These are phyloP conservation scores for Xylaria intraflava DNA, from an alignment of 495 filamentous ascomycete genomes.

Conservation along the genomic window DNA sequence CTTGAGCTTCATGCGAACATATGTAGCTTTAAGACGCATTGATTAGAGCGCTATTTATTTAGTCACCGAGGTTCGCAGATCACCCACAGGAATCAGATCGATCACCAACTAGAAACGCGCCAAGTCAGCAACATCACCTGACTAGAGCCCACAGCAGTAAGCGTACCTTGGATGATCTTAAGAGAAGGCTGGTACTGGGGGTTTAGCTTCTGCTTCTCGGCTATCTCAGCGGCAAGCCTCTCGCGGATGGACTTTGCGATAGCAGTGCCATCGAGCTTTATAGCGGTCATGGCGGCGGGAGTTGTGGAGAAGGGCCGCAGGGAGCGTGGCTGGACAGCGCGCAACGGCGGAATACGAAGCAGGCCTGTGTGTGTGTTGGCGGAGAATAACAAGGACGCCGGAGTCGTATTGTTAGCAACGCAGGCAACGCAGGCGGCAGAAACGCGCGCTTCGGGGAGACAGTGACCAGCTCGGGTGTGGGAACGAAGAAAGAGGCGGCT, in stretches of 20 bases:
- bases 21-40: slow-evolving; percentile 61
- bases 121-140: slow-evolving; percentile 17
- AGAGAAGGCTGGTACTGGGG: slow-evolving; percentile 81
- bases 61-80: not conserved
- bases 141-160: not conserved
- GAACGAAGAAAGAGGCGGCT: too few relatives aligned
- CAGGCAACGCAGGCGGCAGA: too few relatives aligned
- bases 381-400: too few relatives aligned
- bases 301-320: slow-evolving; percentile 35
- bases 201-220: slow-evolving; percentile 69
- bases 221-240: slow-evolving; percentile 69
- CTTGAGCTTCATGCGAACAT: slow-evolving; percentile 99
- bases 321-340: slow-evolving; percentile 11
- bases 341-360: slow-evolving; percentile 9
- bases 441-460: too few relatives aligned
- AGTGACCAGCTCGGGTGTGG: too few relatives aligned
- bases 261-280: slow-evolving; percentile 91
- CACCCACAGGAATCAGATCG: slow-evolving; percentile 85
- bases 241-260: slow-evolving; percentile 87
- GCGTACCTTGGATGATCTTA: slow-evolving; percentile 85
- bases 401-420: too few relatives aligned
- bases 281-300: slow-evolving; percentile 65
- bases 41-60: slow-evolving; percentile 18
- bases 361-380: too few relatives aligned
- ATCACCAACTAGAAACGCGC: slow-evolving; percentile 59